A percentile compares a stretch with the other conserved stretches of the same genome.
Conservation (phyloP, 148 eudicot genomes). For the Rhododendron williamsianum region DNA sequence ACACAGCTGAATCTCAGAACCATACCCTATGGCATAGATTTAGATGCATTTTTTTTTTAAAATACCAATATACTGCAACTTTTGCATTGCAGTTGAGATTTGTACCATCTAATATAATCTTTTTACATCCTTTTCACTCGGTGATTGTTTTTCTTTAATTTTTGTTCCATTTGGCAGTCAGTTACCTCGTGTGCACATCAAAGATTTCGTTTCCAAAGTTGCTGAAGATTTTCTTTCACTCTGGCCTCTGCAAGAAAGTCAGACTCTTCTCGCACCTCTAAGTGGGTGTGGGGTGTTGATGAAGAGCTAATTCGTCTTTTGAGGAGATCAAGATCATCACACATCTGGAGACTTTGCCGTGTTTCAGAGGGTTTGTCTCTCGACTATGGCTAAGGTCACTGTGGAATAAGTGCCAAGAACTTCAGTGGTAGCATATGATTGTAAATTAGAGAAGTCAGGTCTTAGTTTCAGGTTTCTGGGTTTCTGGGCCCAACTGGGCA, state of each 20-base stretch:
- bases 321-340: slow-evolving; percentile 87
- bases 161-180: slow-evolving; percentile 27
- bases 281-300: slow-evolving; percentile 75
- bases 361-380: slow-evolving; percentile 71
- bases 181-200: slow-evolving; percentile 26
- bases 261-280: slow-evolving; percentile 77
- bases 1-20: too few species aligned
- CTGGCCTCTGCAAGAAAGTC: slow-evolving; percentile 83
- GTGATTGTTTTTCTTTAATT: not conserved
- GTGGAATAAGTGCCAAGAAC: slow-evolving; percentile 11
- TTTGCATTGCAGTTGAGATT: not conserved
- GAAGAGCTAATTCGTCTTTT: slow-evolving; percentile 54
- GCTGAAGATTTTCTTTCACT: slow-evolving; percentile 44
- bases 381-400: slow-evolving; percentile 83
- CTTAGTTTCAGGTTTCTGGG: slow-evolving; percentile 18
- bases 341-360: slow-evolving; percentile 91
- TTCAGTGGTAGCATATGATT: slow-evolving; percentile 17
- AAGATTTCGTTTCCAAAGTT: slow-evolving; percentile 26
- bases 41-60: too few species aligned
- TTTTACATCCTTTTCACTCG: not conserved
- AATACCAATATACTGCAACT: not conserved
- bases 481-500: slow-evolving; percentile 10
- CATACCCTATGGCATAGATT: not conserved
- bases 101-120: not conserved
- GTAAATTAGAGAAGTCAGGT: slow-evolving; percentile 3